These are phyloP conservation scores for Geotrichum europaeum DNA, from an alignment of 1,139 yeast genomes.

Conservation along the genomic window DNA sequence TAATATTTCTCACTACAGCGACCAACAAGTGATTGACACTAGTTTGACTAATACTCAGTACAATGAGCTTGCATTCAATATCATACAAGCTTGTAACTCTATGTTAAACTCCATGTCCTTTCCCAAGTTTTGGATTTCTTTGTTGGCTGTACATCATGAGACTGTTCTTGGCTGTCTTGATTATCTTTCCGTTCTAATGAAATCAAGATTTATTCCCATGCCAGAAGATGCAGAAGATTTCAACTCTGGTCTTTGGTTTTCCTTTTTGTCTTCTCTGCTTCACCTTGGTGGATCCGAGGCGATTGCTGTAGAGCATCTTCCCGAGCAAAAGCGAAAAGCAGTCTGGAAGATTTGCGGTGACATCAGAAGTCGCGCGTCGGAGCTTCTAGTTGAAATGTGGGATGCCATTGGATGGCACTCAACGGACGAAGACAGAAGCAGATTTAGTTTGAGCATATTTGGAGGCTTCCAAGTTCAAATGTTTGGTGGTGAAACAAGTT, in stretches of 20 bases:
- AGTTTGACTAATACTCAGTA: conserved; percentile 45
- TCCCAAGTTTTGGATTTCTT: conserved; percentile 38
- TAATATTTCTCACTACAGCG: conserved; percentile 36
- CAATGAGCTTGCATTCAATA: conserved; percentile 30
- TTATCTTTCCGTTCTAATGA: conserved; percentile 39
- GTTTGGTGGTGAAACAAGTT: conserved; percentile 50
- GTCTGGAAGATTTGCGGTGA: conserved; percentile 59
- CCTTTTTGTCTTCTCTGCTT: conserved; percentile 53
- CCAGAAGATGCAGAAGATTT: conserved; percentile 53
- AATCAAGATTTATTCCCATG: conserved; percentile 44
- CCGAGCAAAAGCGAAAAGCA: conserved; percentile 69
- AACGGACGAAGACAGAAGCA: conserved; percentile 47
- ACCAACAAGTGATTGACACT: conserved; percentile 48
- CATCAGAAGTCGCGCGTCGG: conserved; percentile 55
- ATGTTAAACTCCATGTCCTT: conserved; percentile 35
- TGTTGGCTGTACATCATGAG: conserved; percentile 40
- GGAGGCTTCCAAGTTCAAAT: conserved; percentile 73
- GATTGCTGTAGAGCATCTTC: conserved; percentile 32
- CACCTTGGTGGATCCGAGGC: conserved; percentile 44
- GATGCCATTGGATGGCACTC: conserved; percentile 66
- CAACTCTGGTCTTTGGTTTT: conserved; percentile 47
- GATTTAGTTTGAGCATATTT: conserved; percentile 57
- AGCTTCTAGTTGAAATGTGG: conserved; percentile 60
- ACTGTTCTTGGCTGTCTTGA: conserved; percentile 57
- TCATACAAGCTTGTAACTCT: conserved; percentile 40